Evolutionary conservation across 306 rosid genomes (phyloP).

Genomic region (Rubus parviflorus): DNA sequence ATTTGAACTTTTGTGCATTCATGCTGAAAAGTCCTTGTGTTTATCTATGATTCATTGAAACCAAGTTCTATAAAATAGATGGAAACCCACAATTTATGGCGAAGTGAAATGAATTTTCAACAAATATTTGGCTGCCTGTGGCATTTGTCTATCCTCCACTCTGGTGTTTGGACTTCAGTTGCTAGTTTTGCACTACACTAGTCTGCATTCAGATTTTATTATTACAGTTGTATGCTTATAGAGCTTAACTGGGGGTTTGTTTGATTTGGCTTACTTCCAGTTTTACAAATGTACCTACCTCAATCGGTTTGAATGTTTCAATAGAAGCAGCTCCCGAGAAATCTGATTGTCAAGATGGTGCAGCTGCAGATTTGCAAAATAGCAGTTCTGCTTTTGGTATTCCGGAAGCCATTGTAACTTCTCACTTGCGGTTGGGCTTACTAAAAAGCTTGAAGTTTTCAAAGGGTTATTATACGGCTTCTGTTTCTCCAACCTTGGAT

Average conservation of each 20-base stretch:
- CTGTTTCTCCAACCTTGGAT: slow-evolving; percentile 30
- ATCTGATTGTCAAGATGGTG: slow-evolving; percentile 33
- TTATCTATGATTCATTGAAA: neutral
- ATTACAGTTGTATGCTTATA: neutral
- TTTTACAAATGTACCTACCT: slow-evolving; percentile 57
- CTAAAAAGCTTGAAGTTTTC: slow-evolving; percentile 48
- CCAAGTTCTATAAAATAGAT: neutral
- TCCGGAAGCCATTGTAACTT: slow-evolving; percentile 41
- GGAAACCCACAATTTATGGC: neutral
- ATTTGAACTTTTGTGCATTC: neutral
- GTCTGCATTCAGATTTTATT: neutral
- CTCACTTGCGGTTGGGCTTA: slow-evolving; percentile 35
- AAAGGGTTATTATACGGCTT: slow-evolving; percentile 42
- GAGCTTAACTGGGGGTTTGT: neutral
- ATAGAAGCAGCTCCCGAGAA: slow-evolving; percentile 53
- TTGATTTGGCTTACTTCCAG: slow-evolving; percentile 43
- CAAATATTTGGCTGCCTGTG: neutral
- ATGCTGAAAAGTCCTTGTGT: neutral
- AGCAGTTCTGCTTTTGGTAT: slow-evolving; percentile 54
- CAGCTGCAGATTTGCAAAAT: slow-evolving; percentile 34
- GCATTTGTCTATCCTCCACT: neutral
- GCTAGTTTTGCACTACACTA: neutral
- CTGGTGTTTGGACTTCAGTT: neutral
- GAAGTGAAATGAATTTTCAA: neutral
- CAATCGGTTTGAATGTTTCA: slow-evolving; percentile 73